Evolutionary conservation across 257 asterid species (phyloP).

Genomic region (Avicennia marina): DNA sequence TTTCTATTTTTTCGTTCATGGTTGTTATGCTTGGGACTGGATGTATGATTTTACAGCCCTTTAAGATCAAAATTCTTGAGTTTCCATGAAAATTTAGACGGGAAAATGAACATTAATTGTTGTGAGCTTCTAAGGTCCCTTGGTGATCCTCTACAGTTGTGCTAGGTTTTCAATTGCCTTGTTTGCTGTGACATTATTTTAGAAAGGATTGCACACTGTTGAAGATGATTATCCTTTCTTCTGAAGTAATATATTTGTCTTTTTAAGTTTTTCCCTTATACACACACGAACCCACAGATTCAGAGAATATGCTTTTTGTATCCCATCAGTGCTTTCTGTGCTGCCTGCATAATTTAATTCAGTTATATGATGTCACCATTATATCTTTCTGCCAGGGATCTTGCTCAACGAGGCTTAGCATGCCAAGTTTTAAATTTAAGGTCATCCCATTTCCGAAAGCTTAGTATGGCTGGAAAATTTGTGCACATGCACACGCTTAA

Average conservation of each 20-base stretch:
- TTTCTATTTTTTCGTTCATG: neutral
- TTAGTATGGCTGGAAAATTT: slow-evolving; percentile 67
- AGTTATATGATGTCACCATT: slow-evolving; percentile 17
- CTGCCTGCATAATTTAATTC: neutral
- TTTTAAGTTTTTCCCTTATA: neutral
- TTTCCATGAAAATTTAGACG: neutral
- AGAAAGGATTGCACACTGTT: too few species aligned
- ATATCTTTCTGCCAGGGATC: slow-evolving; percentile 55
- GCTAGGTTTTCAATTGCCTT: neutral
- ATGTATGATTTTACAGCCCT: neutral
- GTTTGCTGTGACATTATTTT: neutral
- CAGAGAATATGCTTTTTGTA: neutral
- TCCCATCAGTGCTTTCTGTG: neutral
- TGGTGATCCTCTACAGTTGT: too few species aligned
- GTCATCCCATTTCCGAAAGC: slow-evolving; percentile 82
- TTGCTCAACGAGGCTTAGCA: slow-evolving; percentile 70
- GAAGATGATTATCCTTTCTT: neutral
- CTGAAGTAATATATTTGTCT: neutral
- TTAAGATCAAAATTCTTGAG: neutral
- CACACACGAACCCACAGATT: too few species aligned
- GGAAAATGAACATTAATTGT: neutral
- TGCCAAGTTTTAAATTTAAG: slow-evolving; percentile 69
- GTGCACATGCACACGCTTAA: slow-evolving; percentile 58
- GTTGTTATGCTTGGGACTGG: slow-evolving; percentile 4
- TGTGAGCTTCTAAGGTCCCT: neutral